phyloP scores from a whole-genome alignment of 257 asterid species.

The Plectranthus barbatus region DNA sequence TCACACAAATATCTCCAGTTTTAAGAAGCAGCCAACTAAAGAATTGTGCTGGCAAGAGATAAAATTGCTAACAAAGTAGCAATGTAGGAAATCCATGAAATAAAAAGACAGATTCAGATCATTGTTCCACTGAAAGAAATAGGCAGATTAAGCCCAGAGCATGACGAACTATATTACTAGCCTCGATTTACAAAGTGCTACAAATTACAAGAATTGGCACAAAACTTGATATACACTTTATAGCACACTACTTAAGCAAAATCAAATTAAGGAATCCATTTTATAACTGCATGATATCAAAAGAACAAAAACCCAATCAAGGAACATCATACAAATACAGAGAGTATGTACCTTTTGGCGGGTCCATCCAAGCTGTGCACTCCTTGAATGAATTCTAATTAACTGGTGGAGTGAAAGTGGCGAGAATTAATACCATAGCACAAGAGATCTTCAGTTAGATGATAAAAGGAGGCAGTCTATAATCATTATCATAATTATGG shows the following conservation, averaged over 20 bases:
- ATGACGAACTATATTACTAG: neutral
- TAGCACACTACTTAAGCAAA: neutral
- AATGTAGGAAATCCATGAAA: neutral
- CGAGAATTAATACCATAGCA: neutral
- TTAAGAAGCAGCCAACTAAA: neutral
- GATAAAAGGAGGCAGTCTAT: neutral
- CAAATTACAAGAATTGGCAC: neutral
- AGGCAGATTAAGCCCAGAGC: neutral
- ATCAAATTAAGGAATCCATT: too few species aligned
- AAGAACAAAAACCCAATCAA: constrained; percentile 9
- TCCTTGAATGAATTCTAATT: constrained; percentile 79
- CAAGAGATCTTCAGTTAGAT: neutral
- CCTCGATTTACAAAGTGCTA: neutral
- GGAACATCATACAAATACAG: neutral
- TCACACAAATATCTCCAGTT: neutral
- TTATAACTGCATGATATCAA: neutral
- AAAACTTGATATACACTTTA: neutral
- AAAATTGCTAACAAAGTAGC: neutral
- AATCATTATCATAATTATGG: neutral
- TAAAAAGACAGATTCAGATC: neutral
- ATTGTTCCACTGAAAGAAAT: neutral
- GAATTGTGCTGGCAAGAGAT: neutral
- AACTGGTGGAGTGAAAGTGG: constrained; percentile 30
- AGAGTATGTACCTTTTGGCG: constrained; percentile 75
- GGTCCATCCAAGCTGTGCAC: constrained; percentile 71